phyloP scores from a whole-genome alignment of 208 protist species.

The Trypanosoma caninum region DNA sequence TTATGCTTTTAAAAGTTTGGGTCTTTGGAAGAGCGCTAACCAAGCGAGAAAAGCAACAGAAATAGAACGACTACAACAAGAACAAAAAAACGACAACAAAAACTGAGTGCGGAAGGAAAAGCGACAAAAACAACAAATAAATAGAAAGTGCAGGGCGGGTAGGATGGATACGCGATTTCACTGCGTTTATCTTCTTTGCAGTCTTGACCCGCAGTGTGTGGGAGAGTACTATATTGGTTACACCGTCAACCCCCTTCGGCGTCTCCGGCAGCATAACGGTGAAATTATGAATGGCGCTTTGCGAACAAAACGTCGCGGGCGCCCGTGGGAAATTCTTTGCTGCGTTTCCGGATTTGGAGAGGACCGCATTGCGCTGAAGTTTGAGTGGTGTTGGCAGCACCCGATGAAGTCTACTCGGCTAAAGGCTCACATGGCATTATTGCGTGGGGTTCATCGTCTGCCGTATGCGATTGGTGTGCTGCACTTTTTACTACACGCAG shows the following conservation, averaged over 20 bases:
- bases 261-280: slow-evolving; percentile 94
- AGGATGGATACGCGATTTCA: slow-evolving; percentile 86
- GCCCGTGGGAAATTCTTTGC: slow-evolving; percentile 91
- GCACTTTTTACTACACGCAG: slow-evolving; percentile 47
- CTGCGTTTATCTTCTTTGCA: slow-evolving; percentile 90
- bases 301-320: slow-evolving; percentile 64
- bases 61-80: too few relatives aligned
- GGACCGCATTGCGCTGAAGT: slow-evolving; percentile 90
- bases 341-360: slow-evolving; percentile 92
- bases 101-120: background rate
- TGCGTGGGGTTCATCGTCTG: slow-evolving; percentile 38
- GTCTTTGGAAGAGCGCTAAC: too few relatives aligned
- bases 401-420: slow-evolving; percentile 56
- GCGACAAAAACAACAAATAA: slow-evolving; percentile 4
- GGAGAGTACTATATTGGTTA: slow-evolving; percentile 93
- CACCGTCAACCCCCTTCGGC: slow-evolving; percentile 89
- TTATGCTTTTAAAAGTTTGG: too few relatives aligned
- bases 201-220: slow-evolving; percentile 50
- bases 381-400: slow-evolving; percentile 95
- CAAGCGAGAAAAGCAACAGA: too few relatives aligned
- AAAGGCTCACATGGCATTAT: slow-evolving; percentile 26
- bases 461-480: slow-evolving; percentile 63
- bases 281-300: slow-evolving; percentile 89
- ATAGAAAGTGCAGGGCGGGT: background rate
- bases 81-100: background rate